A percentile compares a stretch with the other conserved stretches of the same genome.
phyloP scores from a whole-genome alignment of 345 rosid species.

The Geranium rotundifolium region DNA sequence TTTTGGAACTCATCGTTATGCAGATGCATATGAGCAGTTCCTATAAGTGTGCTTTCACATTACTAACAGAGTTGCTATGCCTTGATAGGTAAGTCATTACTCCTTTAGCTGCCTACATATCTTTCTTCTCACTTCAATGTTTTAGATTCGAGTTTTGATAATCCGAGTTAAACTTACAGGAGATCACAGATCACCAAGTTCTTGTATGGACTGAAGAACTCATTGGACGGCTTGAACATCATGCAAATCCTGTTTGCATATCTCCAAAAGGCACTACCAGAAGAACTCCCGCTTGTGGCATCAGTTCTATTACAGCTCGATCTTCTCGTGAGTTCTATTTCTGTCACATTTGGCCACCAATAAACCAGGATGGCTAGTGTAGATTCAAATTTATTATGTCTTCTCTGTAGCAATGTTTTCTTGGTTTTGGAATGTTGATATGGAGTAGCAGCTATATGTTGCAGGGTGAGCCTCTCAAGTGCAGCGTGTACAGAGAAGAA shows the following conservation, averaged over 20 bases:
- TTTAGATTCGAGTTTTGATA: slow-evolving; percentile 3
- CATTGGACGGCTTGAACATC: slow-evolving; percentile 40
- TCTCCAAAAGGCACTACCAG: slow-evolving; percentile 33
- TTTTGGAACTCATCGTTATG: slow-evolving; percentile 39
- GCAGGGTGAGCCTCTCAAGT: slow-evolving; percentile 43
- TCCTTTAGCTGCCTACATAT: neutral
- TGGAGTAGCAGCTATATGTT: slow-evolving; percentile 21
- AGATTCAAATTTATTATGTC: neutral
- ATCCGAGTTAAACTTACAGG: slow-evolving; percentile 16
- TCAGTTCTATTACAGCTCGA: slow-evolving; percentile 48
- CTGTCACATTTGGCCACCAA: neutral
- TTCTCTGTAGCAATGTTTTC: neutral
- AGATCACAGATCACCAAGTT: slow-evolving; percentile 27
- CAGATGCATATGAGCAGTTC: slow-evolving; percentile 17
- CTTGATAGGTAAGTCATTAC: slow-evolving; percentile 30
- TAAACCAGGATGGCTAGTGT: neutral
- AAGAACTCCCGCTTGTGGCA: slow-evolving; percentile 46
- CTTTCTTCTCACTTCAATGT: neutral
- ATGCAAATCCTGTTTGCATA: slow-evolving; percentile 41
- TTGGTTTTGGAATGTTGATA: slow-evolving; percentile 9
- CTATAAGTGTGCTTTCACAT: slow-evolving; percentile 14
- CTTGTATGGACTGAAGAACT: slow-evolving; percentile 22
- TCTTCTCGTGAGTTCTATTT: slow-evolving; percentile 34
- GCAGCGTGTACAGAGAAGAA: slow-evolving; percentile 51
- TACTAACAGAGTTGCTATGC: slow-evolving; percentile 39